A percentile compares a stretch with the other conserved stretches of the same genome.
phyloP scores from a whole-genome alignment of 805 yeast species.

The Lachancea sp. region DNA sequence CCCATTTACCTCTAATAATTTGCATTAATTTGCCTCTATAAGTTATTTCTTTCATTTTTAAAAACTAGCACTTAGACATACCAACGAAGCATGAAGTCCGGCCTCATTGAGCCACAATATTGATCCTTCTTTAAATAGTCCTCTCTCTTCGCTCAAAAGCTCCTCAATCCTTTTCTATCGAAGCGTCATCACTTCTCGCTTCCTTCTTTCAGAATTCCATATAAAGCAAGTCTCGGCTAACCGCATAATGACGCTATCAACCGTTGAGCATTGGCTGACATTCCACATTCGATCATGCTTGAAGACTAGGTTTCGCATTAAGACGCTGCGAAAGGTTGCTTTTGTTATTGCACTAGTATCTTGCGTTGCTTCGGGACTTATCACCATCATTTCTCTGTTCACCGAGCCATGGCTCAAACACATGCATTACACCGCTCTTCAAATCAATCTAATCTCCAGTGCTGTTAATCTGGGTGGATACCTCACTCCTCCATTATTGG shows the following conservation, averaged over 20 bases:
- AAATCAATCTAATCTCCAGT: slow-evolving; percentile 68
- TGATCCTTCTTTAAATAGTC: too few species aligned
- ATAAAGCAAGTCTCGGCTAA: not conserved
- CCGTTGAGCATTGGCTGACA: slow-evolving; percentile 36
- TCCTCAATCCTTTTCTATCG: not conserved
- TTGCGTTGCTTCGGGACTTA: slow-evolving; percentile 76
- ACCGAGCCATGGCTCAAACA: slow-evolving; percentile 57
- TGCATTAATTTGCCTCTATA: too few species aligned
- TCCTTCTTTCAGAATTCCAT: too few species aligned
- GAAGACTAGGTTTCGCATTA: slow-evolving; percentile 37
- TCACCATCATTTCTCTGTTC: slow-evolving; percentile 74
- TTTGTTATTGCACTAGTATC: slow-evolving; percentile 52
- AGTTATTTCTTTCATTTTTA: too few species aligned
- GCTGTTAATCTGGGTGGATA: slow-evolving; percentile 77
- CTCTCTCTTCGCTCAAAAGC: too few species aligned
- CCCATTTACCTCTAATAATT: too few species aligned
- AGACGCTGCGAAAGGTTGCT: slow-evolving; percentile 41
- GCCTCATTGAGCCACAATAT: too few species aligned
- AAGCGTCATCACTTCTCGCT: not conserved
- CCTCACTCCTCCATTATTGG: slow-evolving; percentile 72
- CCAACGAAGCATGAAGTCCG: too few species aligned
- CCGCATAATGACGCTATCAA: slow-evolving; percentile 22
- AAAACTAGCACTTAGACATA: too few species aligned
- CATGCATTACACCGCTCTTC: slow-evolving; percentile 58
- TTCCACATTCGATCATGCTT: slow-evolving; percentile 40